Base-by-base conservation (phyloP, 2,329 filamentous ascomycete genomes). In the Cercospora zeina region DNA sequence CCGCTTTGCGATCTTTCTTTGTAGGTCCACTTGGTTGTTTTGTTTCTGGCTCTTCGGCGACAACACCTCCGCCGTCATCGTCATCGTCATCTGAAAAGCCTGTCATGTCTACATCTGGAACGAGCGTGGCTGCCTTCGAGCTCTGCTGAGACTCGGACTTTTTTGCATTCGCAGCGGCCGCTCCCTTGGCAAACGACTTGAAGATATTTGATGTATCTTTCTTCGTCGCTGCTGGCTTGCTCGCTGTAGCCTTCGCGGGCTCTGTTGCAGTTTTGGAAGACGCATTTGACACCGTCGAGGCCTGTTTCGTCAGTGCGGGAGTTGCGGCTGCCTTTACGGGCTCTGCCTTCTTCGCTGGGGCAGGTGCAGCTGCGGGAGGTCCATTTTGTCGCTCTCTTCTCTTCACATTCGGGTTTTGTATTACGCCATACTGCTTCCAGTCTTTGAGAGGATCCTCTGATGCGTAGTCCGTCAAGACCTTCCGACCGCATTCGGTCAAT, bases 181-280 rank as follows among this genome's bases (percentile, higher is more conserved):
- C 66, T 31, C 66, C 65, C 70, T 89, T 90, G 13, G 90, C 89
- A 73, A 96, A 96, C 0, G 90, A 89, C 63, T 88, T 87, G 81
- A 95, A 91, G 27, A 96, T 85, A 62, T 85, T 84, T 2, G 87
- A 85, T 14, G 79, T 81, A 34, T 62, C 66, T 58, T 84, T 84
- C 71, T 90, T 91, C 2, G 82, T 67, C 5, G 76, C 72, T 1
- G 78, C 71, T 1, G 67, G 67, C 65, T 73, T 76, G 53, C 70
- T 75, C 70, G 77, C 14, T 11, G 74, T 69, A 62, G 78, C 78
- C 13, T 71, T 70, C 49, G 79, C 78, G 3, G 76, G 69, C 16
- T 69, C 63, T 27, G 68, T 65, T 21, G 67, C 58, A 51, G 64
- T 45, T 68, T 69, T 58, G 2, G 65, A 70, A 59, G 54, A 67